phyloP scores from a whole-genome alignment of 441 rosid species.

The Euphorbia corollata region DNA sequence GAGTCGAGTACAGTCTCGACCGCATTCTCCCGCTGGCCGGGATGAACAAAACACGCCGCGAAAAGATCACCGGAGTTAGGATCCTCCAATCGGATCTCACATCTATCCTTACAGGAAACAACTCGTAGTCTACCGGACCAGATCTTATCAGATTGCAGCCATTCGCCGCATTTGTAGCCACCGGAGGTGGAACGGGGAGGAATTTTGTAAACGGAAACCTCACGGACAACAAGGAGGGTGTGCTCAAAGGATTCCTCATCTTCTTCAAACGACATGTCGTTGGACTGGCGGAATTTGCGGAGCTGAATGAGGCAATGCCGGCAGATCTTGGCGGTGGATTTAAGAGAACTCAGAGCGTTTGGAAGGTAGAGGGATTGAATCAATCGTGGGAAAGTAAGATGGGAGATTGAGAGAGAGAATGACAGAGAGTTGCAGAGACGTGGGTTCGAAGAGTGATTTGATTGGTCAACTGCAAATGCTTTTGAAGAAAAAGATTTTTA shows the following conservation, averaged over 20 bases:
- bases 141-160: conserved; percentile 99
- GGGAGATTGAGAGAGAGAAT: conserved; percentile 2
- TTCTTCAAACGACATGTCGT: conserved; percentile 64
- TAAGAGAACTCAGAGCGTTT: background rate
- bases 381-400: background rate
- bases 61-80: conserved; percentile 82
- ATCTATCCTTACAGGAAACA: conserved; percentile 83
- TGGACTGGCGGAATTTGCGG: background rate
- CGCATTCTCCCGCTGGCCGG: conserved; percentile 75
- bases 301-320: background rate
- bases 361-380: background rate
- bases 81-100: conserved; percentile 98
- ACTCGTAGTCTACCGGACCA: conserved; percentile 96
- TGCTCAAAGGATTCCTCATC: conserved; percentile 89
- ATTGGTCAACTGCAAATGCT: conserved; percentile 23
- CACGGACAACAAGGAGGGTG: conserved; percentile 91
- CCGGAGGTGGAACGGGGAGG: conserved; percentile 94
- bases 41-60: conserved; percentile 84
- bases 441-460: conserved; percentile 25
- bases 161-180: conserved; percentile 96
- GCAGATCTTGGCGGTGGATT: conserved; percentile 3
- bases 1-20: conserved; percentile 96
- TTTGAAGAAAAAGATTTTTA: background rate
- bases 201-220: conserved; percentile 82
- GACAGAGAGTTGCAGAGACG: conserved; percentile 25